Conservation (phyloP, 495 filamentous ascomycete species). For the Glarea lozoyensis region DNA sequence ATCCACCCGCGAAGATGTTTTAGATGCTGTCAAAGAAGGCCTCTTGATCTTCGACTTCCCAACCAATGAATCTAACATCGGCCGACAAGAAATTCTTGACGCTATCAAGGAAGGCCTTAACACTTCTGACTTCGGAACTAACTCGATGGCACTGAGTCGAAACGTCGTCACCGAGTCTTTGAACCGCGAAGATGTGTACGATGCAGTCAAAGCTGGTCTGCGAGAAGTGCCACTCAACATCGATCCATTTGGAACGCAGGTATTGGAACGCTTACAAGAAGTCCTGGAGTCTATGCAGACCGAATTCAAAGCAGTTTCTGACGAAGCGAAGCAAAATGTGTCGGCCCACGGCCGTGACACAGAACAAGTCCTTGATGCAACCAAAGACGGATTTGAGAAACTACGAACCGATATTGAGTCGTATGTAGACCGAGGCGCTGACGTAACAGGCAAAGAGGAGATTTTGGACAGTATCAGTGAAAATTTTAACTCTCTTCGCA, state of each 20-base stretch:
- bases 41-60: conserved; percentile 61
- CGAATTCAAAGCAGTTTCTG: conserved; percentile 48
- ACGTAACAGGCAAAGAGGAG: conserved; percentile 63
- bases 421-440: conserved; percentile 63
- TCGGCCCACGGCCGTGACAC: conserved; percentile 66
- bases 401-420: conserved; percentile 71
- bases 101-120: conserved; percentile 41
- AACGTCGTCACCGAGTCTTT: conserved; percentile 9
- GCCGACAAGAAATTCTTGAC: conserved; percentile 39
- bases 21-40: conserved; percentile 68
- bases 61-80: conserved; percentile 29
- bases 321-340: conserved; percentile 66
- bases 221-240: conserved; percentile 41
- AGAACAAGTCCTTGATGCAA: conserved; percentile 72
- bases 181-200: conserved; percentile 47
- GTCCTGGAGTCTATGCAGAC: conserved; percentile 63
- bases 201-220: conserved; percentile 54
- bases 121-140: conserved; percentile 25
- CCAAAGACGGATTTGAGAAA: conserved; percentile 75
- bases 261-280: conserved; percentile 65
- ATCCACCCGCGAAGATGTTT: conserved; percentile 57
- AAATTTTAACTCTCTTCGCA: conserved; percentile 63
- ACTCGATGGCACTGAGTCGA: conserved; percentile 10
- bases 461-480: conserved; percentile 65
- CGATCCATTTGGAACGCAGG: conserved; percentile 48